A percentile compares a stretch with the other conserved stretches of the same genome.
Evolutionary conservation across 345 rosid genomes (phyloP).

Genomic region (Pugionium dolabratum): DNA sequence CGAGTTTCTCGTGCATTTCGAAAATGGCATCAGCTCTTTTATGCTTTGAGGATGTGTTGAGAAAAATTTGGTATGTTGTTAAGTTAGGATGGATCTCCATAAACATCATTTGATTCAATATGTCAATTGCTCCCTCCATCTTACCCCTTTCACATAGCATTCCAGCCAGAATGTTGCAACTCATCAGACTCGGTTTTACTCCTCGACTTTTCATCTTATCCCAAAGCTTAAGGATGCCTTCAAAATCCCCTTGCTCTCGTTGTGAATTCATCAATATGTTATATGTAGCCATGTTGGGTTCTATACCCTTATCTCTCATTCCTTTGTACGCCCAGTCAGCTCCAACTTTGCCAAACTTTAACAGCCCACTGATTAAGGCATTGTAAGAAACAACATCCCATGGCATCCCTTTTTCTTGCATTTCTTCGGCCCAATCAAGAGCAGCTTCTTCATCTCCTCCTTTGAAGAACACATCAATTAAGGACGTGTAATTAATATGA

Average conservation of each 20-base stretch:
- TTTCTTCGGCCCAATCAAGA: constrained; percentile 63
- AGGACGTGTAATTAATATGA: constrained; percentile 77
- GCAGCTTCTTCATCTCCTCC: constrained; percentile 71
- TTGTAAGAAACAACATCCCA: constrained; percentile 83
- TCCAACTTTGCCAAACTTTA: constrained; percentile 58
- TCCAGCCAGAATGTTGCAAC: constrained; percentile 60
- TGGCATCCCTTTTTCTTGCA: constrained; percentile 58
- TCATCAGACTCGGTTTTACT: constrained; percentile 61
- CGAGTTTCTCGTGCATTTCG: constrained; percentile 58
- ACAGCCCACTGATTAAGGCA: constrained; percentile 70
- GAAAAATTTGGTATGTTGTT: constrained; percentile 53
- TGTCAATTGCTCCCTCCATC: constrained; percentile 53
- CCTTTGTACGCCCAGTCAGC: constrained; percentile 53
- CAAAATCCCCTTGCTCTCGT: constrained; percentile 58
- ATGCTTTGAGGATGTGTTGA: constrained; percentile 54
- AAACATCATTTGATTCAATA: constrained; percentile 56
- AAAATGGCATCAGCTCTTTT: constrained; percentile 57
- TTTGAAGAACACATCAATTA: constrained; percentile 87
- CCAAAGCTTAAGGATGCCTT: constrained; percentile 60
- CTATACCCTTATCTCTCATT: constrained; percentile 69
- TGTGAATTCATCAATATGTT: constrained; percentile 72
- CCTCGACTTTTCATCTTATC: constrained; percentile 61
- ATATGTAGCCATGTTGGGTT: constrained; percentile 67
- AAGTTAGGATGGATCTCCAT: constrained; percentile 56
- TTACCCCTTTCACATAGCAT: constrained; percentile 56